Evolutionary conservation across 495 filamentous ascomycete species (phyloP).

Genomic region (Penicillium maclennaniae): DNA sequence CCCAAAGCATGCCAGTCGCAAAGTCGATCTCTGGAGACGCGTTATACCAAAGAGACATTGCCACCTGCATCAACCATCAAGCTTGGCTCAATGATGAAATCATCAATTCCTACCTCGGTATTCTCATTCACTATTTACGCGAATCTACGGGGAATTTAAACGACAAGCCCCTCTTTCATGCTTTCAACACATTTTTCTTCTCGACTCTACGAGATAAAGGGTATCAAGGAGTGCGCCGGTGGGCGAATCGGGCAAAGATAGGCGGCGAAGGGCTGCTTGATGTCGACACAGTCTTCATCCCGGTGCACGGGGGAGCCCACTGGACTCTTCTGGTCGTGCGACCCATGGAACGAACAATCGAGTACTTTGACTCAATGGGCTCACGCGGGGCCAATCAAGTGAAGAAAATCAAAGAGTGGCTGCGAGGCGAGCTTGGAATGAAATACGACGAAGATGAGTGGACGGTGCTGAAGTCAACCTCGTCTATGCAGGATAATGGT

Average conservation of each 20-base stretch:
- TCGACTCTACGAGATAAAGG: slow-evolving; percentile 53
- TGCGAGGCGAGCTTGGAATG: slow-evolving; percentile 54
- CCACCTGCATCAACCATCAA: slow-evolving; percentile 45
- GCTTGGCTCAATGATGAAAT: slow-evolving; percentile 84
- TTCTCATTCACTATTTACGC: slow-evolving; percentile 59
- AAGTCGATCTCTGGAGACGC: slow-evolving; percentile 51
- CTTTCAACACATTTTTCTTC: slow-evolving; percentile 72
- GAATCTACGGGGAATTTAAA: slow-evolving; percentile 43
- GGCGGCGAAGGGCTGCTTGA: slow-evolving; percentile 49
- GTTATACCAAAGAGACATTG: slow-evolving; percentile 60
- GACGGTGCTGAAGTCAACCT: slow-evolving; percentile 44
- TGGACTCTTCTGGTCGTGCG: slow-evolving; percentile 70
- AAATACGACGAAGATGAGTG: slow-evolving; percentile 61
- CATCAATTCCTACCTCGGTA: slow-evolving; percentile 63
- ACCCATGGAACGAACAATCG: slow-evolving; percentile 57
- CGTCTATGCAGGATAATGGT: slow-evolving; percentile 61
- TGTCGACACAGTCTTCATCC: slow-evolving; percentile 60
- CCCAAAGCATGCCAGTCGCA: slow-evolving; percentile 30
- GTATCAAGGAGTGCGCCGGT: slow-evolving; percentile 44
- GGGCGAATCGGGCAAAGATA: slow-evolving; percentile 55
- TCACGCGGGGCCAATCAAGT: slow-evolving; percentile 33
- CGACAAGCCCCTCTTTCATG: slow-evolving; percentile 59
- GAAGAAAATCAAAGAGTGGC: slow-evolving; percentile 48
- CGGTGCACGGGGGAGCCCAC: slow-evolving; percentile 46
- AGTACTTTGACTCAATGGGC: slow-evolving; percentile 73